A percentile compares a stretch with the other conserved stretches of the same genome.
These are phyloP conservation scores for Ophiocordyceps camponoti-saundersi DNA, from an alignment of 2,329 filamentous ascomycete species.

Conservation along the genomic window DNA sequence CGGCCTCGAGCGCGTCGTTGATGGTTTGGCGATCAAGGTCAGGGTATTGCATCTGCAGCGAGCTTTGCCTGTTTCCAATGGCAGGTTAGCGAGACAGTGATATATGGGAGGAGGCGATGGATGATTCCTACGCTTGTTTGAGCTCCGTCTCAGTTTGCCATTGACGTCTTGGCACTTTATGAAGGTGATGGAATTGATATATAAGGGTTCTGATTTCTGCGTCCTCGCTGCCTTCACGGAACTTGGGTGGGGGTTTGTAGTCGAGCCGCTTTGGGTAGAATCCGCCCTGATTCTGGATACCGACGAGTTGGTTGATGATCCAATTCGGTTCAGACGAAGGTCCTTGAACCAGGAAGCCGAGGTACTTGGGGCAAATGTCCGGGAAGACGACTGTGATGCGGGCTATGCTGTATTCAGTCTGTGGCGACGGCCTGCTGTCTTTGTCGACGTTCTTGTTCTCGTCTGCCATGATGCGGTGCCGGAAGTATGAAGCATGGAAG, in stretches of 20 bases:
- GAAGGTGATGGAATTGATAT: not conserved
- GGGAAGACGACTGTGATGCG: constrained; percentile 20
- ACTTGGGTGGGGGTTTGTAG: constrained; percentile 25
- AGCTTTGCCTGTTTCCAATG: not conserved
- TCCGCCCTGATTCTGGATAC: constrained; percentile 18
- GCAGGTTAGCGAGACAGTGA: not conserved
- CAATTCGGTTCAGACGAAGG: constrained; percentile 11
- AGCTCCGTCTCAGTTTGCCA: not conserved
- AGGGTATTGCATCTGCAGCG: not conserved
- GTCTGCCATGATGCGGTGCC: not conserved
- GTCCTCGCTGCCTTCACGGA: not conserved
- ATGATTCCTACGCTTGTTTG: not conserved
- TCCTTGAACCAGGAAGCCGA: constrained; percentile 12
- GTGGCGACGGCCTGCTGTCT: not conserved
- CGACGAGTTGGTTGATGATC: constrained; percentile 21
- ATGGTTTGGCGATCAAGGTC: not conserved
- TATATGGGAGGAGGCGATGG: not conserved
- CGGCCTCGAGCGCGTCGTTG: not conserved
- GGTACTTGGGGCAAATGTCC: constrained; percentile 24
- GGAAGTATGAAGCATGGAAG: not conserved
- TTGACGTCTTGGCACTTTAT: not conserved
- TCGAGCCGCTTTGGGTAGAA: constrained; percentile 17
- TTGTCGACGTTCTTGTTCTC: not conserved
- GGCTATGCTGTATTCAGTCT: constrained; percentile 2
- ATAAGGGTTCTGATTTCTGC: not conserved